Evolutionary conservation across 2,329 filamentous ascomycete genomes (phyloP).

Genomic region (Zalaria obscura): DNA sequence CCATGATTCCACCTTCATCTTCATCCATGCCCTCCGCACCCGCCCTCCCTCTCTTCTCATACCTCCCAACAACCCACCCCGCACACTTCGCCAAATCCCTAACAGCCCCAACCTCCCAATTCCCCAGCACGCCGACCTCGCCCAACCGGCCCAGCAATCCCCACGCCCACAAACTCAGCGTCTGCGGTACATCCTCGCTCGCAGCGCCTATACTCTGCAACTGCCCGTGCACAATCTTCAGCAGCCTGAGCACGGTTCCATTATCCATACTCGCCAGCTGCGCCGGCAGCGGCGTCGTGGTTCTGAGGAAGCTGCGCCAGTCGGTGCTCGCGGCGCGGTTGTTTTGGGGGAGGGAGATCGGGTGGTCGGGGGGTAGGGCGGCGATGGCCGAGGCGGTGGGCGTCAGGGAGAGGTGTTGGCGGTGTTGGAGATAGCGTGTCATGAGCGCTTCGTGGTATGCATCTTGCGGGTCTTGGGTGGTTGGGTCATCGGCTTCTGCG

Average conservation of each 20-base stretch:
- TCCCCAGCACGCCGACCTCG: constrained; percentile 59
- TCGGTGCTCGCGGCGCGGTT: constrained; percentile 37
- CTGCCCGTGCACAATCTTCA: constrained; percentile 45
- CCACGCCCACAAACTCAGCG: constrained; percentile 76
- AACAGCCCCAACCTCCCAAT: constrained; percentile 60
- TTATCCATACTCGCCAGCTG: constrained; percentile 45
- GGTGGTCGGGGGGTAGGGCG: constrained; percentile 39
- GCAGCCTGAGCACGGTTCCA: constrained; percentile 48
- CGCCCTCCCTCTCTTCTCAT: constrained; percentile 17
- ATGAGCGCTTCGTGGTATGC: constrained; percentile 56
- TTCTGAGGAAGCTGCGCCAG: constrained; percentile 34
- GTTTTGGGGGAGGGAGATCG: constrained; percentile 38
- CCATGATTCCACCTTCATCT: constrained; percentile 14
- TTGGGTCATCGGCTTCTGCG: constrained; percentile 12
- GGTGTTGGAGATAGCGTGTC: constrained; percentile 50
- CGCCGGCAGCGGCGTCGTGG: constrained; percentile 31
- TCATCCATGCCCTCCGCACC: constrained; percentile 25
- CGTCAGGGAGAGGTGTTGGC: constrained; percentile 41
- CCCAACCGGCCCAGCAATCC: constrained; percentile 52
- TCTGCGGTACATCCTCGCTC: constrained; percentile 36
- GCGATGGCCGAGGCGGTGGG: constrained; percentile 41
- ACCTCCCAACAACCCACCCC: constrained; percentile 40
- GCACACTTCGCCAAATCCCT: constrained; percentile 70
- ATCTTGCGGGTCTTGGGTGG: constrained; percentile 34
- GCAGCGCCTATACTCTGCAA: constrained; percentile 42